These are phyloP conservation scores for Neurospora sp. DNA, from an alignment of 495 filamentous ascomycete species.

Conservation along the genomic window DNA sequence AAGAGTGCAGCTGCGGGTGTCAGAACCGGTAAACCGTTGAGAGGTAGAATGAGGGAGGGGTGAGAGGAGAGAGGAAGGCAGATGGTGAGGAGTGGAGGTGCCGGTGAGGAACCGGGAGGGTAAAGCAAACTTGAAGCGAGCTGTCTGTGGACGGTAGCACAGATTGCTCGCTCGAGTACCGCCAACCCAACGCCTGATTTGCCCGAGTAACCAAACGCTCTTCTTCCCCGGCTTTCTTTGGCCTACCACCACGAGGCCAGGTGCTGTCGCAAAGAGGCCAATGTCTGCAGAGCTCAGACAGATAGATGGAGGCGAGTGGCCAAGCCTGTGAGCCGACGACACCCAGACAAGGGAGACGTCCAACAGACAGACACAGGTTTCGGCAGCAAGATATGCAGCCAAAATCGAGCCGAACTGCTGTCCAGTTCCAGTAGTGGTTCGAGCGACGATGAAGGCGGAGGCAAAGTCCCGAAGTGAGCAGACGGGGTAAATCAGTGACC, in stretches of 20 bases:
- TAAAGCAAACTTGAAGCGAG: slow-evolving; percentile 5
- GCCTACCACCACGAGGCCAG: not conserved
- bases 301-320: not conserved
- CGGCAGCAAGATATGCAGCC: not conserved
- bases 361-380: not conserved
- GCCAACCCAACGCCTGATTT: slow-evolving; percentile 9
- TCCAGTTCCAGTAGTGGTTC: not conserved
- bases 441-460: not conserved
- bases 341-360: not conserved
- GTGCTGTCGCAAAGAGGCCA: not conserved
- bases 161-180: slow-evolving; percentile 12
- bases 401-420: not conserved
- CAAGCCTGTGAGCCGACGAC: not conserved
- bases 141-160: slow-evolving; percentile 4
- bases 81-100: slow-evolving; percentile 4
- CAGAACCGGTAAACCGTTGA: slow-evolving; percentile 13
- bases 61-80: slow-evolving; percentile 4
- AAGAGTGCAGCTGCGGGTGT: slow-evolving; percentile 22
- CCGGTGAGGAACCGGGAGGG: slow-evolving; percentile 4
- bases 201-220: not conserved
- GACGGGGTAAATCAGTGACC: not conserved
- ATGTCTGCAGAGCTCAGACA: not conserved
- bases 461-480: not conserved
- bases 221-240: not conserved
- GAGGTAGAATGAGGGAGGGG: slow-evolving; percentile 10